Evolutionary conservation across 345 rosid genomes (phyloP).

Genomic region (Citrus maxima): DNA sequence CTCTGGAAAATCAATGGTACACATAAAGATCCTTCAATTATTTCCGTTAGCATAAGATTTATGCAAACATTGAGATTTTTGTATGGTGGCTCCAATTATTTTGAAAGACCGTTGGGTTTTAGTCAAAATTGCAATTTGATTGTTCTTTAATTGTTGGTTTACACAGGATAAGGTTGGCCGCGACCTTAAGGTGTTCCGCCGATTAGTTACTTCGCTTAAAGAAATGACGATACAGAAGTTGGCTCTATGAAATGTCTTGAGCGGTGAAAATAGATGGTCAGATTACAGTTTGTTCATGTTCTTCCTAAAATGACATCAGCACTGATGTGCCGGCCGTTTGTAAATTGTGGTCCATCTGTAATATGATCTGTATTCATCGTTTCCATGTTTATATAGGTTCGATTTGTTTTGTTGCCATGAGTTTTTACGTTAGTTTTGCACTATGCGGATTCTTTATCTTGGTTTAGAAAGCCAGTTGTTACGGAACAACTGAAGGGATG

Average conservation of each 20-base stretch:
- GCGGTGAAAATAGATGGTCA: background rate
- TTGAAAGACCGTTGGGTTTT: background rate
- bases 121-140: background rate
- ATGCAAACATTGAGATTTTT: background rate
- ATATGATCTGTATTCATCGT: background rate
- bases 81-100: background rate
- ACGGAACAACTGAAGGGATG: background rate
- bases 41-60: background rate
- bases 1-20: background rate
- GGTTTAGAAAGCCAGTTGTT: too few relatives aligned
- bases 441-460: background rate
- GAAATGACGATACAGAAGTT: conserved; percentile 65
- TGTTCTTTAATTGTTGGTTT: background rate
- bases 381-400: background rate
- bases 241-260: conserved; percentile 17
- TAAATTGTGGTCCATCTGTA: background rate
- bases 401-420: background rate
- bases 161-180: conserved; percentile 78
- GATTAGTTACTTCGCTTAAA: conserved; percentile 72
- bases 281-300: background rate
- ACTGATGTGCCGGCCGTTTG: background rate
- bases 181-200: conserved; percentile 70
- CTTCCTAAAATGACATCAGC: background rate
- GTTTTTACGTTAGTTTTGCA: too few relatives aligned
- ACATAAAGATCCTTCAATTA: background rate